Conservation (phyloP, 495 filamentous ascomycete species). For the Aspergillus heteromorphus region DNA sequence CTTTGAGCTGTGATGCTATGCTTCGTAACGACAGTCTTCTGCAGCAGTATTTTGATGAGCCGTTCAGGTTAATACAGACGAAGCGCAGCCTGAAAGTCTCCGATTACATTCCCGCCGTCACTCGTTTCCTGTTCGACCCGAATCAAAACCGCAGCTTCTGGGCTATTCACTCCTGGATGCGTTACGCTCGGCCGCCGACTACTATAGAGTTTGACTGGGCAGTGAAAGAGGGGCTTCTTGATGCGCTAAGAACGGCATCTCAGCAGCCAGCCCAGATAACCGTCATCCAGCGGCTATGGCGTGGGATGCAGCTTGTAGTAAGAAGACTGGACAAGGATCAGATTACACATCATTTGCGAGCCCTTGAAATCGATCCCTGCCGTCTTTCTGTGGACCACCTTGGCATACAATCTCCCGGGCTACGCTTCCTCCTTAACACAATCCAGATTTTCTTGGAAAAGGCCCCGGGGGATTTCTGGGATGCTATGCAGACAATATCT, state of each 20-base stretch:
- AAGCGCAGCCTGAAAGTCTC: slow-evolving; percentile 64
- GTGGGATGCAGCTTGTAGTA: slow-evolving; percentile 64
- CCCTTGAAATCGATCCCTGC: slow-evolving; percentile 73
- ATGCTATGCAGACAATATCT: slow-evolving; percentile 71
- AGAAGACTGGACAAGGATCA: slow-evolving; percentile 64
- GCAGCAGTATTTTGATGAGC: slow-evolving; percentile 60
- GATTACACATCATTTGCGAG: slow-evolving; percentile 70
- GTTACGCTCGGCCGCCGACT: slow-evolving; percentile 51
- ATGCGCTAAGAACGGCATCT: slow-evolving; percentile 32
- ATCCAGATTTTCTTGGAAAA: slow-evolving; percentile 64
- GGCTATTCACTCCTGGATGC: slow-evolving; percentile 62
- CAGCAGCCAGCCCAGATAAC: slow-evolving; percentile 44
- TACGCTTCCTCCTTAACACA: slow-evolving; percentile 58
- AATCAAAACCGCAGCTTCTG: slow-evolving; percentile 56
- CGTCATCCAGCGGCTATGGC: slow-evolving; percentile 66
- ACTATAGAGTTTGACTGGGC: slow-evolving; percentile 77
- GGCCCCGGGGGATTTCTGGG: slow-evolving; percentile 76
- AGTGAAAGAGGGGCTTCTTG: slow-evolving; percentile 58
- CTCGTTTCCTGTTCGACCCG: slow-evolving; percentile 70
- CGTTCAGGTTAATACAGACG: slow-evolving; percentile 70
- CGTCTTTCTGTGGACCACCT: slow-evolving; percentile 72
- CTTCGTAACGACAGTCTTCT: slow-evolving; percentile 49
- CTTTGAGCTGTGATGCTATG: slow-evolving; percentile 57
- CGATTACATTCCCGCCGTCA: slow-evolving; percentile 71
- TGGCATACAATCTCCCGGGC: slow-evolving; percentile 50